Conservation (phyloP, 2,329 filamentous ascomycete genomes). For the Colletotrichum tabaci region DNA sequence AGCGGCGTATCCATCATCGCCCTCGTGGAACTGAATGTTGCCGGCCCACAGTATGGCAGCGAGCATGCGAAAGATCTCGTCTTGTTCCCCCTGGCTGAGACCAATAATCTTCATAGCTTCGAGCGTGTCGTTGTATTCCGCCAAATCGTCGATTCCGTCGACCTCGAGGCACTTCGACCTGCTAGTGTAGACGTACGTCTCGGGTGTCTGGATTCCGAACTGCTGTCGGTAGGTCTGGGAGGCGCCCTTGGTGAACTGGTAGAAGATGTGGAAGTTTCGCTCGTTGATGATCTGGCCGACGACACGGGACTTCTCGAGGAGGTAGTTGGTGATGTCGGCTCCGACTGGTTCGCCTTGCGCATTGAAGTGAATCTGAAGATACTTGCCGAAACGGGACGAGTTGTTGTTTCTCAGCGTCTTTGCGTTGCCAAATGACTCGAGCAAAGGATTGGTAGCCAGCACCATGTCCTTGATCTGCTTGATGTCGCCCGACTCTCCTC, state of each 20-base stretch:
- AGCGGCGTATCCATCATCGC: slow-evolving; percentile 88
- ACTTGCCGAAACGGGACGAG: slow-evolving; percentile 98
- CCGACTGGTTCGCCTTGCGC: slow-evolving; percentile 90
- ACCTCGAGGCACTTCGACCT: slow-evolving; percentile 96
- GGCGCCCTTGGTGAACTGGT: slow-evolving; percentile 97
- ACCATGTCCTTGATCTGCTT: slow-evolving; percentile 99
- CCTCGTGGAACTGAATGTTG: slow-evolving; percentile 92
- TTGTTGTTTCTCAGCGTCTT: slow-evolving; percentile 99
- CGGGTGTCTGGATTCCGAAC: slow-evolving; percentile 93
- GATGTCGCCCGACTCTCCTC: slow-evolving; percentile 86
- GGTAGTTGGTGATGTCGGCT: slow-evolving; percentile 98
- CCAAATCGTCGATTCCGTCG: slow-evolving; percentile 90
- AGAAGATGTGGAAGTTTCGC: slow-evolving; percentile 99
- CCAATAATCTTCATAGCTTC: slow-evolving; percentile 97
- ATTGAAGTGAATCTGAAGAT: slow-evolving; percentile 98
- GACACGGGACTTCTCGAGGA: slow-evolving; percentile 95
- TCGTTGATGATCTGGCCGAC: slow-evolving; percentile 96
- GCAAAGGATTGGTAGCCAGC: slow-evolving; percentile 94
- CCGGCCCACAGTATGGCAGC: slow-evolving; percentile 94
- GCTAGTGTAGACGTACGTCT: slow-evolving; percentile 95
- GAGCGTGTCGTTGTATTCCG: slow-evolving; percentile 90
- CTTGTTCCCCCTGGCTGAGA: slow-evolving; percentile 88
- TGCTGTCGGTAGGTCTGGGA: slow-evolving; percentile 87
- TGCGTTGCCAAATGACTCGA: slow-evolving; percentile 98
- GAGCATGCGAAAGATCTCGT: slow-evolving; percentile 96